phyloP scores from a whole-genome alignment of 441 rosid species.

The Omphalea diandra region DNA sequence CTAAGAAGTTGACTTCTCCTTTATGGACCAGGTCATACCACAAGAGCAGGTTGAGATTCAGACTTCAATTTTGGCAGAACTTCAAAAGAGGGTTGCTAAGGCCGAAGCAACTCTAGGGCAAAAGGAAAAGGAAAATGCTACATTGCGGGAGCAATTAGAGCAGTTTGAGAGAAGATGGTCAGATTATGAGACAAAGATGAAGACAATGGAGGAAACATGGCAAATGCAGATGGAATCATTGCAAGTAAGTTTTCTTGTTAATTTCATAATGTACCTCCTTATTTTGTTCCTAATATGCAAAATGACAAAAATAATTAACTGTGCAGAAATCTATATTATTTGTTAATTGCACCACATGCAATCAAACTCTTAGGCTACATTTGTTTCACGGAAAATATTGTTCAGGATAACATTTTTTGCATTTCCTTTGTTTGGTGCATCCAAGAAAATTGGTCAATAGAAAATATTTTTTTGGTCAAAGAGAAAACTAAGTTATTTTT shows the following conservation, averaged over 20 bases:
- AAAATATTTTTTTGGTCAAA: too few relatives aligned
- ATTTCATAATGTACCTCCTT: background rate
- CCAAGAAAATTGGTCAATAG: too few relatives aligned
- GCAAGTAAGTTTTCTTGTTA: slow-evolving; percentile 51
- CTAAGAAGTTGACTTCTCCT: slow-evolving; percentile 19
- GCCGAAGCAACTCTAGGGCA: slow-evolving; percentile 64
- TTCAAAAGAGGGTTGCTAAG: slow-evolving; percentile 62
- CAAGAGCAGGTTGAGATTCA: slow-evolving; percentile 52
- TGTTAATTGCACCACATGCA: too few relatives aligned
- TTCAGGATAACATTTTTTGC: too few relatives aligned
- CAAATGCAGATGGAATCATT: slow-evolving; percentile 80
- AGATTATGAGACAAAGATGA: slow-evolving; percentile 83
- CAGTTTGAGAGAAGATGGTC: slow-evolving; percentile 74
- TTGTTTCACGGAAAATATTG: too few relatives aligned
- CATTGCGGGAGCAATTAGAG: slow-evolving; percentile 65
- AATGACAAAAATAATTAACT: background rate
- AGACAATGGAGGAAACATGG: slow-evolving; percentile 94
- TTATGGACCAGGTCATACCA: slow-evolving; percentile 49
- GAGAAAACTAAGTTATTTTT: too few relatives aligned
- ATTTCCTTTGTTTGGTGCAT: too few relatives aligned
- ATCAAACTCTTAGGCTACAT: too few relatives aligned
- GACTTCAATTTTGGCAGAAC: slow-evolving; percentile 60
- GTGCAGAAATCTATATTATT: background rate
- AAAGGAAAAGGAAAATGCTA: slow-evolving; percentile 83
- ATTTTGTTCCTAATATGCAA: background rate